phyloP scores from a whole-genome alignment of 1,284 basidiomycete species.

The Rhodotorula sp. region DNA sequence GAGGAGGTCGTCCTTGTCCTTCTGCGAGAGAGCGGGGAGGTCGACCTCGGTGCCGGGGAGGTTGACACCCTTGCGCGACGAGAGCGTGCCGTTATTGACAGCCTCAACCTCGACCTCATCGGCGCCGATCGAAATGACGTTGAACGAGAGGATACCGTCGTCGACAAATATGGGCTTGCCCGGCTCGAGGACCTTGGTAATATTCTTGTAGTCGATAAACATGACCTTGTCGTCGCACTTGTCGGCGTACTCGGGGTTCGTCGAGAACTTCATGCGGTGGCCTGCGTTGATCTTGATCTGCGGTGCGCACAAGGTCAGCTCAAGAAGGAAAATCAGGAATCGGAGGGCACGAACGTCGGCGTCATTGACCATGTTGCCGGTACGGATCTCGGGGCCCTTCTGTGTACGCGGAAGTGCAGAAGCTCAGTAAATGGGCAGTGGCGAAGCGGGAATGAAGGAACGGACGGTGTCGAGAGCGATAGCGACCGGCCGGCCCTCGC shows the following conservation, averaged over 20 bases:
- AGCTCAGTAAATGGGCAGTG: conserved; percentile 16
- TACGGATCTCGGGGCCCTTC: conserved; percentile 99
- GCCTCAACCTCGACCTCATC: conserved; percentile 71
- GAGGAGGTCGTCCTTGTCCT: conserved; percentile 91
- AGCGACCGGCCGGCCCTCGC: conserved; percentile 82
- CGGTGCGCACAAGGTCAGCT: not conserved
- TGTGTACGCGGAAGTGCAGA: conserved; percentile 45
- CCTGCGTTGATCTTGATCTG: conserved; percentile 82
- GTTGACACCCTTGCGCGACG: conserved; percentile 98
- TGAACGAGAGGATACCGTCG: conserved; percentile 92
- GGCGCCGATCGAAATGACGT: conserved; percentile 83
- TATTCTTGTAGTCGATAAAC: conserved; percentile 92
- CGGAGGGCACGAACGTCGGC: conserved; percentile 64
- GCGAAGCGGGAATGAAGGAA: conserved; percentile 26
- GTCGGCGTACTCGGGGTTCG: conserved; percentile 77
- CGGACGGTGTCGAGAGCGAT: conserved; percentile 94
- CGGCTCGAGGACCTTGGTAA: conserved; percentile 90
- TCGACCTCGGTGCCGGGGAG: conserved; percentile 97
- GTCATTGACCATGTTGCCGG: conserved; percentile 84
- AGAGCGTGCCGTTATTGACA: conserved; percentile 88
- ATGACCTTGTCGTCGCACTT: conserved; percentile 76
- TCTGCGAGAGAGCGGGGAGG: conserved; percentile 94
- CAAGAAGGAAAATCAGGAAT: not conserved
- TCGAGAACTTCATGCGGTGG: conserved; percentile 90
- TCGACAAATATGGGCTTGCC: conserved; percentile 98